Evolutionary conservation across 306 rosid genomes (phyloP).

Genomic region (Abrus precatorius): DNA sequence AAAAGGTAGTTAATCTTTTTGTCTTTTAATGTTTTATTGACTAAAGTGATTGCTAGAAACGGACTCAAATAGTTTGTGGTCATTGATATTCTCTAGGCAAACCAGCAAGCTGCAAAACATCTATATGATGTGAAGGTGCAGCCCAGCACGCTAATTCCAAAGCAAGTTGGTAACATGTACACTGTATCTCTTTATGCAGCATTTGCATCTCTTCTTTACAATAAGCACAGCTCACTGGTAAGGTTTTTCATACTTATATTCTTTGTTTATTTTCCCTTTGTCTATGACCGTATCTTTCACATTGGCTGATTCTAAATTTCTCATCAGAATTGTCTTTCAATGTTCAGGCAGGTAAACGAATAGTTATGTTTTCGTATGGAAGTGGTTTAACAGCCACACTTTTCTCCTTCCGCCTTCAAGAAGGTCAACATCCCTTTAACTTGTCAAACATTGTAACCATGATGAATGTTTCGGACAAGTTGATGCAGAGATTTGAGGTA

Average conservation of each 20-base stretch:
- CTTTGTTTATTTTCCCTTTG: neutral
- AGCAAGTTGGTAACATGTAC: conserved; percentile 92
- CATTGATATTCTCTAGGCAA: conserved; percentile 56
- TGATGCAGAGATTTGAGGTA: conserved; percentile 85
- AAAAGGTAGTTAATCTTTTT: conserved; percentile 64
- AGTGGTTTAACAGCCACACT: conserved; percentile 86
- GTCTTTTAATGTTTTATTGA: conserved; percentile 11
- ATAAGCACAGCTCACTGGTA: conserved; percentile 69
- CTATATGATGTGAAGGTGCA: conserved; percentile 75
- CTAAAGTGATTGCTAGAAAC: conserved; percentile 7
- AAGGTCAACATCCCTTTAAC: conserved; percentile 73
- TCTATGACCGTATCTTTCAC: neutral
- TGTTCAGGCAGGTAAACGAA: conserved; percentile 72
- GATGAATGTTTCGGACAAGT: conserved; percentile 75
- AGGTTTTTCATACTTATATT: conserved; percentile 2
- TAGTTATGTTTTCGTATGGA: conserved; percentile 84
- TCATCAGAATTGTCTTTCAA: conserved; percentile 23
- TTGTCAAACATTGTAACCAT: conserved; percentile 70
- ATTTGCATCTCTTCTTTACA: conserved; percentile 78
- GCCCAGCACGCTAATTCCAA: conserved; percentile 81
- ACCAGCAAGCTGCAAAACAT: conserved; percentile 77
- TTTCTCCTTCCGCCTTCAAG: conserved; percentile 71
- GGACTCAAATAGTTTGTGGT: conserved; percentile 11
- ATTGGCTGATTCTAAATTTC: conserved; percentile 16
- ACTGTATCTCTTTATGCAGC: conserved; percentile 88